Percentiles rank a stretch among this genome's conserved stretches.
Conservation (phyloP, 768 basidiomycete species). For the Termitomyces sp. region DNA sequence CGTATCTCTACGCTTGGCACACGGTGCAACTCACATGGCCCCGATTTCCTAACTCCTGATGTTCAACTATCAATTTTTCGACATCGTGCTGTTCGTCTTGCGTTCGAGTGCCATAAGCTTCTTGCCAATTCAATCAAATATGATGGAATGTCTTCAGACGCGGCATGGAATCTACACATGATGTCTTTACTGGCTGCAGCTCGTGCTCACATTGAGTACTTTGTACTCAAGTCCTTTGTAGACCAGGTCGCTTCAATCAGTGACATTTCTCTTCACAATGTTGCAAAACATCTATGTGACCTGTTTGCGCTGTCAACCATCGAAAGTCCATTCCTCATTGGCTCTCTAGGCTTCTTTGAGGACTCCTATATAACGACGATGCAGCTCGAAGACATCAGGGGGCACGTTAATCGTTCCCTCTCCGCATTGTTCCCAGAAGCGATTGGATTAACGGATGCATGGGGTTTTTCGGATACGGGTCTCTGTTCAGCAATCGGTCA, state of each 20-base stretch:
- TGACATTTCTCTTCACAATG: slow-evolving; percentile 11
- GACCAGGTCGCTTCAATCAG: slow-evolving; percentile 4
- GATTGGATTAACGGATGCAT: slow-evolving; percentile 19
- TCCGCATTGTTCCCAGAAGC: slow-evolving; percentile 17
- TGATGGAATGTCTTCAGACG: slow-evolving; percentile 6
- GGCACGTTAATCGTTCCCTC: slow-evolving; percentile 8
- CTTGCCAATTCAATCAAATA: slow-evolving; percentile 5
- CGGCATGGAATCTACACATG: slow-evolving; percentile 23
- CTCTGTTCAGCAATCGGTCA: slow-evolving; percentile 17
- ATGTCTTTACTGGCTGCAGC: slow-evolving; percentile 19
- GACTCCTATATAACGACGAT: slow-evolving; percentile 15
- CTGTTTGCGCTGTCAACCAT: slow-evolving; percentile 19
- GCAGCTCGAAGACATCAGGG: slow-evolving; percentile 13
- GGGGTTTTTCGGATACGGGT: slow-evolving; percentile 22
- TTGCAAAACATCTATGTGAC: not conserved
- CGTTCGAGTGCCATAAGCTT: slow-evolving; percentile 11
- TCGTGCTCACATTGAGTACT: slow-evolving; percentile 20
- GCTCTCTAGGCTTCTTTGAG: slow-evolving; percentile 19
- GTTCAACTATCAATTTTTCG: slow-evolving; percentile 16
- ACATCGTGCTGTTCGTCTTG: slow-evolving; percentile 18
- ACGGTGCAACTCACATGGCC: slow-evolving; percentile 1
- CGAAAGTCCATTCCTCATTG: slow-evolving; percentile 16
- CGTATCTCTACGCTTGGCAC: not conserved
- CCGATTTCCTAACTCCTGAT: slow-evolving; percentile 12
- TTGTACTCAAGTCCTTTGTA: slow-evolving; percentile 17